phyloP scores from a whole-genome alignment of 805 yeast genomes.

The Zygosaccharomyces lentus region DNA sequence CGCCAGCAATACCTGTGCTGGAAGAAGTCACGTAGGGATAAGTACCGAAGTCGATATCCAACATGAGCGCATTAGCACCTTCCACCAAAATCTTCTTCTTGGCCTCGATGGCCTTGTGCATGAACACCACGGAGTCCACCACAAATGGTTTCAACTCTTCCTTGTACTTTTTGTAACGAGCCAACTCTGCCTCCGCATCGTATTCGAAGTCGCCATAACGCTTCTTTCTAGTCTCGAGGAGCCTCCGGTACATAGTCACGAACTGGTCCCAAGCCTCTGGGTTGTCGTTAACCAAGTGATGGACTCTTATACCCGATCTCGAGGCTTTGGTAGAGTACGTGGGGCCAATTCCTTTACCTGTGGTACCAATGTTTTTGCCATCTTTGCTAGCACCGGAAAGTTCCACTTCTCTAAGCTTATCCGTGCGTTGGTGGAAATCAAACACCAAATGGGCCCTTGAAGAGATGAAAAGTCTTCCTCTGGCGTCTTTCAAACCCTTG shows the following conservation, averaged over 20 bases:
- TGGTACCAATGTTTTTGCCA: slow-evolving; percentile 90
- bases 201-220: slow-evolving; percentile 93
- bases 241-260: slow-evolving; percentile 67
- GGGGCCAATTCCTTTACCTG: slow-evolving; percentile 99
- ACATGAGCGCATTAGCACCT: slow-evolving; percentile 98
- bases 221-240: slow-evolving; percentile 74
- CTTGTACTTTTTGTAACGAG: slow-evolving; percentile 67
- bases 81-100: slow-evolving; percentile 89
- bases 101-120: slow-evolving; percentile 67
- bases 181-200: slow-evolving; percentile 76
- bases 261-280: slow-evolving; percentile 93
- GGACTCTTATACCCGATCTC: slow-evolving; percentile 94
- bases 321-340: slow-evolving; percentile 95
- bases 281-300: slow-evolving; percentile 85
- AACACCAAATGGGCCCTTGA: slow-evolving; percentile 95
- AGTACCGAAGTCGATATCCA: slow-evolving; percentile 96
- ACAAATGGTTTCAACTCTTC: slow-evolving; percentile 82
- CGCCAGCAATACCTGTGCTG: slow-evolving; percentile 96
- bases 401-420: slow-evolving; percentile 91
- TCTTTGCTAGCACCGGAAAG: slow-evolving; percentile 47
- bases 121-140: slow-evolving; percentile 83
- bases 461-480: slow-evolving; percentile 77
- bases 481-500: slow-evolving; percentile 60
- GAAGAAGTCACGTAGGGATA: slow-evolving; percentile 97
- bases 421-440: slow-evolving; percentile 97